phyloP scores from a whole-genome alignment of 2,329 filamentous ascomycete species.

The Penicillium sp. region DNA sequence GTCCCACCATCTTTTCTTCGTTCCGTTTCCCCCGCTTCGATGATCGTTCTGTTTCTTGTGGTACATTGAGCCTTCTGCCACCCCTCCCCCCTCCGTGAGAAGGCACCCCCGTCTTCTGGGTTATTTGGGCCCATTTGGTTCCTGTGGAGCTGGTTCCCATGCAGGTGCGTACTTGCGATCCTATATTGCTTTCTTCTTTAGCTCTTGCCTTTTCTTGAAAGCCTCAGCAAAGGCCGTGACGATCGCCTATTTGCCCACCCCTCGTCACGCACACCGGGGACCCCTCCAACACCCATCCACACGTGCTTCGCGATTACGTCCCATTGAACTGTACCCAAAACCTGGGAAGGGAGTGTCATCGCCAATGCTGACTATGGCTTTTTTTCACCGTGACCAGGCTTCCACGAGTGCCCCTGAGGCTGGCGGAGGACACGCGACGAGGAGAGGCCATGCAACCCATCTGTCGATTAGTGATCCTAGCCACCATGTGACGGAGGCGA shows the following conservation, averaged over 20 bases:
- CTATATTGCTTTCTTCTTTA: neutral
- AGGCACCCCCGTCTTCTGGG: constrained; percentile 24
- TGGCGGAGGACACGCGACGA: constrained; percentile 50
- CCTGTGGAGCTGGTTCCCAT: constrained; percentile 36
- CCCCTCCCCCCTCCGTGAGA: constrained; percentile 20
- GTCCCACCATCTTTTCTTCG: constrained; percentile 16
- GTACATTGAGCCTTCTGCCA: constrained; percentile 36
- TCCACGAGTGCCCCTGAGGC: constrained; percentile 42
- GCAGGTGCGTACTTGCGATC: constrained; percentile 34
- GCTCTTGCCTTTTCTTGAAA: neutral
- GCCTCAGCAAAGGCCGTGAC: neutral
- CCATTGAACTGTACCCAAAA: neutral
- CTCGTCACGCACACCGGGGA: constrained; percentile 1
- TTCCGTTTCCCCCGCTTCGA: constrained; percentile 40
- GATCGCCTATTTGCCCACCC: constrained; percentile 1
- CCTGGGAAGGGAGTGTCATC: neutral
- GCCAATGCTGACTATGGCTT: constrained; percentile 6
- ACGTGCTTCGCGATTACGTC: neutral
- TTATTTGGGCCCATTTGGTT: constrained; percentile 26
- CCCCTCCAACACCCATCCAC: neutral
- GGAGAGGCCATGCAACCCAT: constrained; percentile 60
- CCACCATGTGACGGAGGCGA: constrained; percentile 92
- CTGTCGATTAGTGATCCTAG: constrained; percentile 79
- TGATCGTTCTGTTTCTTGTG: constrained; percentile 38
- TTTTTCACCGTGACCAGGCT: constrained; percentile 31